Percentiles rank a stretch among this genome's conserved stretches.
These are phyloP conservation scores for Chaetothyriales sp. DNA, from an alignment of 2,329 filamentous ascomycete genomes.

Conservation along the genomic window DNA sequence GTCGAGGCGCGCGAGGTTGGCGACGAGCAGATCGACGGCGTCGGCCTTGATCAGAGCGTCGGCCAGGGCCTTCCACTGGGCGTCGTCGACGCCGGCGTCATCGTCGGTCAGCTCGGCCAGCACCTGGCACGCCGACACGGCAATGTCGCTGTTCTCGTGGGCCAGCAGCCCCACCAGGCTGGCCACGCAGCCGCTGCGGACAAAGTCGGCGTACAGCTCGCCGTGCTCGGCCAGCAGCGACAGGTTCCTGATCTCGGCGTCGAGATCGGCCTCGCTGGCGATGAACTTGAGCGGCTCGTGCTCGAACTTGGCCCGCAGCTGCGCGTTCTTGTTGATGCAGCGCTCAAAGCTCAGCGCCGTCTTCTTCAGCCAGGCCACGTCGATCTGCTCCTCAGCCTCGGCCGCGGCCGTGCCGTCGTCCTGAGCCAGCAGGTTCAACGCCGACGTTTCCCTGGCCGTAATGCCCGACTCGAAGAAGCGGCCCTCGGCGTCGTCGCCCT, in stretches of 20 bases:
- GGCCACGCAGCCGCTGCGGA: slow-evolving; percentile 55
- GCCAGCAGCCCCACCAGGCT: slow-evolving; percentile 71
- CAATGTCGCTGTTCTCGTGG: slow-evolving; percentile 95
- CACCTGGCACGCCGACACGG: slow-evolving; percentile 80
- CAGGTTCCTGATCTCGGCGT: slow-evolving; percentile 72
- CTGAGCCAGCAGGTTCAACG: slow-evolving; percentile 75
- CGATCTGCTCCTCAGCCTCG: slow-evolving; percentile 48
- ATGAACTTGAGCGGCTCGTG: slow-evolving; percentile 57
- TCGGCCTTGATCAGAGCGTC: slow-evolving; percentile 53
- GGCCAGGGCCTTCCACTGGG: slow-evolving; percentile 67
- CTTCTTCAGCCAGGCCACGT: slow-evolving; percentile 68
- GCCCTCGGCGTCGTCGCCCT: slow-evolving; percentile 72
- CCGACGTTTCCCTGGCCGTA: slow-evolving; percentile 62
- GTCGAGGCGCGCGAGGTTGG: slow-evolving; percentile 66
- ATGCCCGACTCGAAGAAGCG: slow-evolving; percentile 93
- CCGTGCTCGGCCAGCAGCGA: slow-evolving; percentile 80
- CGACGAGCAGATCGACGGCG: slow-evolving; percentile 58
- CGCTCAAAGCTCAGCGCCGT: slow-evolving; percentile 76
- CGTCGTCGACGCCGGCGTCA: slow-evolving; percentile 67
- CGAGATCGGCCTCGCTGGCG: slow-evolving; percentile 72
- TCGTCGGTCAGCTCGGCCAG: slow-evolving; percentile 86
- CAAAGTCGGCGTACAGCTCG: slow-evolving; percentile 68
- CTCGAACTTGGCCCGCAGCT: slow-evolving; percentile 75
- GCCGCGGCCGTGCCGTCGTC: slow-evolving; percentile 42
- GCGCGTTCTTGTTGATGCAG: slow-evolving; percentile 79